Evolutionary conservation across 305 asterid species (phyloP), one percentile per base, ranked within the genome.

Genomic region (Andrographis paniculata): DNA sequence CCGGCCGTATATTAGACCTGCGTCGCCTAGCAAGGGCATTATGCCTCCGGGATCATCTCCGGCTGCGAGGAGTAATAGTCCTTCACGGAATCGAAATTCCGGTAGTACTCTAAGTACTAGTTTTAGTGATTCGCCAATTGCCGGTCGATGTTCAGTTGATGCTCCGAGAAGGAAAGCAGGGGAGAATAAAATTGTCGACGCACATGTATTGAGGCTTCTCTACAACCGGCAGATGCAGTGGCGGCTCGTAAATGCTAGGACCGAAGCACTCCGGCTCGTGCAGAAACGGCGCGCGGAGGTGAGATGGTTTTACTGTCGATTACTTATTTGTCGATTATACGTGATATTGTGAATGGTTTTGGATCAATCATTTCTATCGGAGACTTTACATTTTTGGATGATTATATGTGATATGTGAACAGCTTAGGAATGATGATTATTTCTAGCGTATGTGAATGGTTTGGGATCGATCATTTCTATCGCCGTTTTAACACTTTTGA

Each of bases 151-250:
- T n/a, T 33, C 12, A 84, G 95, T 65, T 48, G 99, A 87, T 70
- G 82, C 81, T 52, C 67, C 84, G 75, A 84, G 96, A 68, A 93
- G 93, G 42, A 87, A 84, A 73, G 91, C 81, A 24, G 99, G 94
- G 63, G 96, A 84, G 72, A 79, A 76, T 59, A 64, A 71, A 63
- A 81, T 81, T 41, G 64, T 84, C 6, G 95, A 87, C 53, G 99
- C 95, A 43, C 96, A 81, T 54, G 39, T 79, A 30, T 64, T 92
- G 78, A 80, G 95, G 63, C 95, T 92, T 75, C 58, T 92, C 38
- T 84, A 87, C 60, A 87, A 92, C 66, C 81, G 94, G 50, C 79
- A 84, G 65, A 67, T 92, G 68, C 99, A 92, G 60, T 87, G 95
- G 96, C 83, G 96, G 60, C 81, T 87, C 63, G 91, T 72, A 46